A percentile compares a stretch with the other conserved stretches of the same genome.
Conservation (phyloP, 192 early-diverging fungal species). For the Umbelopsis sp. region DNA sequence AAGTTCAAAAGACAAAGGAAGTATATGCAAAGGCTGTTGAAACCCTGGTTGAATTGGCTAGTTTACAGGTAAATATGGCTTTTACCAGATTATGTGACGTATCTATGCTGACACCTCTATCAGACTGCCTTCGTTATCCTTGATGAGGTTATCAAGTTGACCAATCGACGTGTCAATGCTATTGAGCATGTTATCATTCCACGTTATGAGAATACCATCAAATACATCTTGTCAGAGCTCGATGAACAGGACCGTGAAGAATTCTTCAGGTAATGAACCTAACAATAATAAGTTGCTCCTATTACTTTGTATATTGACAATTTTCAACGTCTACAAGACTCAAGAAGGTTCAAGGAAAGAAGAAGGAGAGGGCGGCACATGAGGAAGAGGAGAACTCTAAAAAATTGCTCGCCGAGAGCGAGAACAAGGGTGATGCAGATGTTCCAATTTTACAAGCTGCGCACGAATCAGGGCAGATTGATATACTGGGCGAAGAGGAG, state of each 20-base stretch:
- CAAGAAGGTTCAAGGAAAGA: constrained; percentile 99
- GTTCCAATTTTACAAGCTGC: constrained; percentile 27
- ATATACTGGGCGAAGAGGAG: constrained; percentile 35
- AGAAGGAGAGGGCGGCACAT: constrained; percentile 80
- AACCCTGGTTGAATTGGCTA: constrained; percentile 97
- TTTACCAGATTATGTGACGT: neutral
- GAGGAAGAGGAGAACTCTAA: constrained; percentile 49
- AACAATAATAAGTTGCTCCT: neutral
- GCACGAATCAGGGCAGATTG: constrained; percentile 37
- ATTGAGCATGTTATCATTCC: constrained; percentile 99
- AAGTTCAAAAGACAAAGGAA: constrained; percentile 92
- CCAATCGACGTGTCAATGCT: constrained; percentile 98
- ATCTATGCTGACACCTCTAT: neutral
- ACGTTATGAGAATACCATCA: constrained; percentile 97
- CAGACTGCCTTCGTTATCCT: constrained; percentile 98
- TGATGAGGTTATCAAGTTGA: constrained; percentile 99
- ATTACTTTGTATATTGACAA: neutral
- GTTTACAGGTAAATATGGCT: constrained; percentile 74
- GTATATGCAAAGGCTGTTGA: constrained; percentile 94
- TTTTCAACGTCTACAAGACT: constrained; percentile 51
- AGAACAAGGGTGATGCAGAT: constrained; percentile 17
- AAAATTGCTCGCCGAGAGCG: constrained; percentile 19
- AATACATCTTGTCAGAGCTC: constrained; percentile 93
- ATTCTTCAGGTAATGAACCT: constrained; percentile 76
- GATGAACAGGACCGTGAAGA: constrained; percentile 99